Conservation (phyloP, 164 flowering plant genomes). For the Nymphaea colorata region DNA sequence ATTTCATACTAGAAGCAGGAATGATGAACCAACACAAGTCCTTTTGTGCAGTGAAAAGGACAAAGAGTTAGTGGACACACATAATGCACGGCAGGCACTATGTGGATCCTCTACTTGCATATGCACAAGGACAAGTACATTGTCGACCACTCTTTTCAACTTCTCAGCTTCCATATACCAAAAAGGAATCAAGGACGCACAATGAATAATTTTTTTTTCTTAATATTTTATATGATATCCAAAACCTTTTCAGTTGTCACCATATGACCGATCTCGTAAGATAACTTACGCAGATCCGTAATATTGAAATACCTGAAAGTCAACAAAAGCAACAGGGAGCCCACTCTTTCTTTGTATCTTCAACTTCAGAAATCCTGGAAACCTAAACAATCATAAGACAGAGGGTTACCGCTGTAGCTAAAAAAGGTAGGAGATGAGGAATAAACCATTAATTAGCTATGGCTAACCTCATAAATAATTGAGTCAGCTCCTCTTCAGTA, state of each 20-base stretch:
- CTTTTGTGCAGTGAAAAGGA: no score
- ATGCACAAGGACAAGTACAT: background rate
- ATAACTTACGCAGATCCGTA: background rate
- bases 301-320: constrained; percentile 58
- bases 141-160: background rate
- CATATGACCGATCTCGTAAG: no score
- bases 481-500: constrained; percentile 68
- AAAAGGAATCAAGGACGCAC: background rate
- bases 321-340: constrained; percentile 90
- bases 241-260: no score
- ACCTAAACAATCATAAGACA: constrained; percentile 25
- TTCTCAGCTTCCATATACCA: background rate
- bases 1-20: no score
- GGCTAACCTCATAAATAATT: constrained; percentile 71
- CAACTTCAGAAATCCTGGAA: constrained; percentile 72
- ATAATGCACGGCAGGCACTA: no score
- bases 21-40: no score
- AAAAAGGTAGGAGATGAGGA: background rate
- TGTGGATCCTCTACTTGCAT: no score
- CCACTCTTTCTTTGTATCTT: constrained; percentile 88
- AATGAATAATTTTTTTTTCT: no score
- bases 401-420: background rate
- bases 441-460: background rate
- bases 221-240: no score
- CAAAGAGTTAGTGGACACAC: no score